Evolutionary conservation across 2,329 filamentous ascomycete genomes (phyloP).

Genomic region (Bipolaris oryzae): DNA sequence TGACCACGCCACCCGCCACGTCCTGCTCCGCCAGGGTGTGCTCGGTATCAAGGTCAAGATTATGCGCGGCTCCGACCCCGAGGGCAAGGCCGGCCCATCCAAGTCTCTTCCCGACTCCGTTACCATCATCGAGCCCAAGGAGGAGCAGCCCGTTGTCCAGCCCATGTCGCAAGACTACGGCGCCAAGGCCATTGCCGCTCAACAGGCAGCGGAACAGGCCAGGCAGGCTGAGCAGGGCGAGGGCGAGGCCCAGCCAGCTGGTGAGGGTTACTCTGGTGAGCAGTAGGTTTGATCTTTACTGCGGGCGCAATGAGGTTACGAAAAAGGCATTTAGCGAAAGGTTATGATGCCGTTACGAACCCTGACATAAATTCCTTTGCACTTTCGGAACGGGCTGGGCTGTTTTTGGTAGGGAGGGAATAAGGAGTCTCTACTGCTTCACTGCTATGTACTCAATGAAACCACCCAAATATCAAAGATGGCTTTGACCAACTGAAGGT

Average conservation of each 20-base stretch:
- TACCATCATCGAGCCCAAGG: slow-evolving; percentile 99
- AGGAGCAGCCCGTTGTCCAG: slow-evolving; percentile 93
- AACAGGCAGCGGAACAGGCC: slow-evolving; percentile 69
- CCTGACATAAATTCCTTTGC: slow-evolving; percentile 40
- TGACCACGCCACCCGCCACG: slow-evolving; percentile 97
- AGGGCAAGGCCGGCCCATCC: slow-evolving; percentile 97
- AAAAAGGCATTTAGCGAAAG: slow-evolving; percentile 38
- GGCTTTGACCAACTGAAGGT: slow-evolving; percentile 30
- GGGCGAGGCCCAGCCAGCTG: slow-evolving; percentile 51
- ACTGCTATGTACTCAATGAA: slow-evolving; percentile 42
- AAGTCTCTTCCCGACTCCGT: slow-evolving; percentile 98
- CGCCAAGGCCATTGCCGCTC: slow-evolving; percentile 78
- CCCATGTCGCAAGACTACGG: slow-evolving; percentile 99
- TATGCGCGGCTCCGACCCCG: slow-evolving; percentile 99
- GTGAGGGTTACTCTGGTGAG: slow-evolving; percentile 42
- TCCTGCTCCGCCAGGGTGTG: slow-evolving; percentile 99
- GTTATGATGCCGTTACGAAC: slow-evolving; percentile 34
- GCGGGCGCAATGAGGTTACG: slow-evolving; percentile 39
- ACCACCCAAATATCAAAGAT: slow-evolving; percentile 39
- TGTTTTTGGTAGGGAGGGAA: slow-evolving; percentile 36
- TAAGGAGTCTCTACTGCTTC: slow-evolving; percentile 38
- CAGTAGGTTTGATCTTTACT: slow-evolving; percentile 34
- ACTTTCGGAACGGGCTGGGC: slow-evolving; percentile 38
- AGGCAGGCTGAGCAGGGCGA: slow-evolving; percentile 65
- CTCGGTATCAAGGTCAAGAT: slow-evolving; percentile 99